Evolutionary conservation across 805 yeast genomes (phyloP).

Genomic region (Maudiozyma barnettii): DNA sequence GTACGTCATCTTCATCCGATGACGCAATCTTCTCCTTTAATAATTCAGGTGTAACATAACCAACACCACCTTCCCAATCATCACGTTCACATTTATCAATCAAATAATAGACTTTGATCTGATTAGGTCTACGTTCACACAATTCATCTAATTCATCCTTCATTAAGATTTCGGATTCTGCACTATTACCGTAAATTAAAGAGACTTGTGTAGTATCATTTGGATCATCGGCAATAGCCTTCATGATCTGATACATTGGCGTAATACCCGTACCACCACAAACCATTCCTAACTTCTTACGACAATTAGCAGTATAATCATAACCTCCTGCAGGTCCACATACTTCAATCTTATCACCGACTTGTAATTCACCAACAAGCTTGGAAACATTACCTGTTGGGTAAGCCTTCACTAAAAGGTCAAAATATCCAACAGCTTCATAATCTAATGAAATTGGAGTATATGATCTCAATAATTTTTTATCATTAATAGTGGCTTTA

Average conservation of each 20-base stretch:
- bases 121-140: constrained; percentile 44
- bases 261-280: constrained; percentile 97
- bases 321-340: constrained; percentile 90
- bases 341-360: constrained; percentile 71
- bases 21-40: constrained; percentile 50
- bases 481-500: constrained; percentile 64
- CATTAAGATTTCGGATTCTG: constrained; percentile 71
- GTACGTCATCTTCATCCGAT: constrained; percentile 36
- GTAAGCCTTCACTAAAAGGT: constrained; percentile 76
- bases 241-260: constrained; percentile 89
- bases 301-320: constrained; percentile 73
- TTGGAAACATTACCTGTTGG: constrained; percentile 79
- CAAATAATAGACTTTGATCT: constrained; percentile 59
- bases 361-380: constrained; percentile 55
- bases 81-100: constrained; percentile 22
- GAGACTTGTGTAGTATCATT: constrained; percentile 66
- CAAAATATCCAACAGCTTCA: constrained; percentile 71
- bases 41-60: constrained; percentile 63
- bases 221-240: constrained; percentile 69
- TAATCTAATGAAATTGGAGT: constrained; percentile 78
- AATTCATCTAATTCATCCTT: constrained; percentile 69
- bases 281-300: constrained; percentile 69
- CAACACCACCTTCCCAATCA: constrained; percentile 68
- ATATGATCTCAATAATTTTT: constrained; percentile 76
- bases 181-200: constrained; percentile 73